These are phyloP conservation scores for Dactylorhiza incarnata DNA, from an alignment of 106 monocot species.

Conservation along the genomic window DNA sequence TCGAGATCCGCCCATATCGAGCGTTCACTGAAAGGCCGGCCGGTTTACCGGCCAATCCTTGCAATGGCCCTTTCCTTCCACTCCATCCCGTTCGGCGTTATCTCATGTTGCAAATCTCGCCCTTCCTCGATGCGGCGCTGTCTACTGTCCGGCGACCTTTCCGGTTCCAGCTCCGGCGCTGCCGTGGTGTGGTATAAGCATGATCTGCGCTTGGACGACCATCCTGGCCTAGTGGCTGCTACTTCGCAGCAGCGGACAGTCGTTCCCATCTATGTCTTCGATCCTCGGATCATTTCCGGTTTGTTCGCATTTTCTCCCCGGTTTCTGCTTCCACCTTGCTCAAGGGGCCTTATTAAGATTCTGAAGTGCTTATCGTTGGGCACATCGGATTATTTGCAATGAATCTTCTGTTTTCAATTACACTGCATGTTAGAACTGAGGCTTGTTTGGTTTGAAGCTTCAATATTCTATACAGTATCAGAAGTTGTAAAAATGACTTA, in stretches of 20 bases:
- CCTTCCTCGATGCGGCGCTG: background rate
- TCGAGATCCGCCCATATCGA: too few species aligned
- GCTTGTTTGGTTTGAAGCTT: too few species aligned
- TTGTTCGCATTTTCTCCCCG: background rate
- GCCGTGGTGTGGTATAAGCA: conserved; percentile 23
- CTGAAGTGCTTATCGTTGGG: background rate
- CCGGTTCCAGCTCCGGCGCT: conserved; percentile 8
- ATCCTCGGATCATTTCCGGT: conserved; percentile 22
- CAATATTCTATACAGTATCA: too few species aligned
- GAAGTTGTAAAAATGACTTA: too few species aligned
- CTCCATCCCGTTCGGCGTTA: background rate
- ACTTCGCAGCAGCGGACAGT: background rate
- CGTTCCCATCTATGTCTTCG: conserved; percentile 21
- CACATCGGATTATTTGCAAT: background rate
- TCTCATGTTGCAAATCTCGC: background rate
- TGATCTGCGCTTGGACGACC: conserved; percentile 23
- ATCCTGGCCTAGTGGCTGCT: conserved; percentile 18
- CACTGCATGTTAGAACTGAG: too few species aligned
- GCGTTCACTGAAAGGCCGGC: background rate
- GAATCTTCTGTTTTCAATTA: background rate
- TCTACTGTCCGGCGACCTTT: background rate
- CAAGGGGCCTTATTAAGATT: background rate
- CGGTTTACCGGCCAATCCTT: background rate
- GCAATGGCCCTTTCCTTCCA: background rate
- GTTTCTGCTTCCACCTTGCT: background rate